phyloP scores from a whole-genome alignment of 75 land plant genomes.

The Azolla pinnata region DNA sequence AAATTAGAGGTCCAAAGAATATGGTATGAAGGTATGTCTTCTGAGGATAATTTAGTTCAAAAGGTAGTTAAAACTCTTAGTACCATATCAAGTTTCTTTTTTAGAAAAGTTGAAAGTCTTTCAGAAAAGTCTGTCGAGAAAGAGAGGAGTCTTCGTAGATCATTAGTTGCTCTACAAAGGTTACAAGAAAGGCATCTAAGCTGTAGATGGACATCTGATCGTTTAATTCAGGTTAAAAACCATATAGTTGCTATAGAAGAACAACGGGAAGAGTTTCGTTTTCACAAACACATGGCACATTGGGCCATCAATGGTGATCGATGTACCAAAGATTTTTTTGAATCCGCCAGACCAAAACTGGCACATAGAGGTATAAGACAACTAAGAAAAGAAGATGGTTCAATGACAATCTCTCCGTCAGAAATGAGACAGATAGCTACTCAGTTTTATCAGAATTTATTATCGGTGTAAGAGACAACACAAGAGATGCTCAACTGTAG shows the following conservation, averaged over 20 bases:
- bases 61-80: background rate
- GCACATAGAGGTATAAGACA: too few relatives aligned
- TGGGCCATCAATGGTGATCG: too few relatives aligned
- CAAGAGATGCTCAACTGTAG: background rate
- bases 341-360: too few relatives aligned
- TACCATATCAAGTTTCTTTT: too few relatives aligned
- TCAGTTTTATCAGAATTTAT: background rate
- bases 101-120: too few relatives aligned
- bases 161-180: background rate
- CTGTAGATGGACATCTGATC: background rate
- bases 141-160: background rate
- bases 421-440: background rate
- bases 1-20: background rate
- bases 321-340: too few relatives aligned
- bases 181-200: background rate
- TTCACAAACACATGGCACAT: too few relatives aligned
- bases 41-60: background rate
- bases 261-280: too few relatives aligned
- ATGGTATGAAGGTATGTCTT: background rate
- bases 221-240: too few relatives aligned
- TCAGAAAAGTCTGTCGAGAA: background rate
- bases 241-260: too few relatives aligned
- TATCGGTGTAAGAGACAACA: background rate
- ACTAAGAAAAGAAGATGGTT: too few relatives aligned
- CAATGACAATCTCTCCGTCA: too few relatives aligned